Evolutionary conservation across 2,329 filamentous ascomycete genomes (phyloP), one percentile per base, ranked within the genome.

Genomic region (Apiospora koreana): DNA sequence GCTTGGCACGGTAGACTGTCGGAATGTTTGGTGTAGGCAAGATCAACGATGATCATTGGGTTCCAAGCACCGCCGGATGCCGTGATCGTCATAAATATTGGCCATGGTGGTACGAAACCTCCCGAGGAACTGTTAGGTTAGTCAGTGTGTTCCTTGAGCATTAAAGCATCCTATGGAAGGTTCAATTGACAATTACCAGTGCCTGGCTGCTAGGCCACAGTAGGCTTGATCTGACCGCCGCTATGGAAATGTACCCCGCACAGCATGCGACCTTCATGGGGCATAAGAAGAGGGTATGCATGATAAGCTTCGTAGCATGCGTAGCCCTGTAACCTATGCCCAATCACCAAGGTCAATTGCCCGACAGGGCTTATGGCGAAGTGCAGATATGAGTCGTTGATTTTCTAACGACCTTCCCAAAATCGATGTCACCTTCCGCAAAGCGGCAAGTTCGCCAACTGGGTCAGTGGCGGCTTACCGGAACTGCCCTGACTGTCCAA

Each of bases 301-400:
- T 62, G 54, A 62, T 62, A 62, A 62, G 54, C 54, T 62, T 62
- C 50, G 16, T 38, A 62, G 31, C 54, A 28, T 62, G 38, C 50
- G 16, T 38, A 62, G 31, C 54, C 54, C 31, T 62, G 54, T 12
- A 62, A 38, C 18, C 21, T n/a, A 10, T 16, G 54, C 54, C 28
- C 54, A 62, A 62, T 62, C 54, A 62, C 6, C 31, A 6, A 18
- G 18, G 31, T 18, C 54, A 38, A 62, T 62, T 2, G 54, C 54
- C 31, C 54, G 31, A 62, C 31, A 3, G 7, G 54, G 31, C 10
- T 31, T 31, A 62, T 6, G 31, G 54, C 31, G 28, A 23, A 38
- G n/a, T n/a, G 54, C 54, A n/a, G 16, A 14, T 2, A 38, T 62
- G 54, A 38, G 54, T 62, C 54, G 54, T 62, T 18, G 31, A n/a